Base-by-base conservation (phyloP, 2,329 filamentous ascomycete species). In the Fusarium sp. region DNA sequence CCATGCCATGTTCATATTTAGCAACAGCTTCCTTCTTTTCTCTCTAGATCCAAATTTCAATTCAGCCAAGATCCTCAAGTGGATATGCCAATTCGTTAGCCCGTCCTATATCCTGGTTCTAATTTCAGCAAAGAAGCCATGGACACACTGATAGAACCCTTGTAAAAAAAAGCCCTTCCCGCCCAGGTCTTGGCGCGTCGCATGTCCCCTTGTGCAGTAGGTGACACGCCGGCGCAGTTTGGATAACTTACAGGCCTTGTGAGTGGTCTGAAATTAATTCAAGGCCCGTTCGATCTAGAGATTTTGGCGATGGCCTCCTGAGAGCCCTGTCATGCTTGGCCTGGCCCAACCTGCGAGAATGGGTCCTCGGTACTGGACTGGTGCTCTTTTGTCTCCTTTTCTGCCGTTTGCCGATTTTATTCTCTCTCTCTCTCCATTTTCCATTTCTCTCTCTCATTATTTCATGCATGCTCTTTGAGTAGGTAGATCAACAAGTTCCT, bases 291-390 rank as follows among this genome's bases (percentile, higher is more conserved):
- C 39, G 63, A 55, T 55, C 62, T 59, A 45, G 39, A 57, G 42
- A 53, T 67, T 57, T 63, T 77, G 75, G 66, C 18, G 71, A 77
- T 77, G 75, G 69, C 71, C 73, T 77, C 75, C 73, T 77, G 73
- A 75, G 26, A 50, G 64, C 53, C 65, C 59, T 57, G 35, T 47
- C 51, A 54, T 36, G 63, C 41, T 42, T 50, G 38, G 39, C 24
- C 53, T 50, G 38, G 39, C 24, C 32, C 32, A 35, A 35, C 32
- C 53, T 63, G 59, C 72, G 74, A 57, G n/a, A 53, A 75, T 75
- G 75, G 75, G 69, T 73, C 72, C 73, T 57, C 71, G 68, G 69
- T 58, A 63, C 63, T 53, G 47, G n/a, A 63, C 63, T 53, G 42
- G 32, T 8, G 13, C 28, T 53, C 39, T 39, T 39, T 47, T 60